These are phyloP conservation scores for Phytophthora tubulina DNA, from an alignment of 352 stramenopile species.

Conservation along the genomic window DNA sequence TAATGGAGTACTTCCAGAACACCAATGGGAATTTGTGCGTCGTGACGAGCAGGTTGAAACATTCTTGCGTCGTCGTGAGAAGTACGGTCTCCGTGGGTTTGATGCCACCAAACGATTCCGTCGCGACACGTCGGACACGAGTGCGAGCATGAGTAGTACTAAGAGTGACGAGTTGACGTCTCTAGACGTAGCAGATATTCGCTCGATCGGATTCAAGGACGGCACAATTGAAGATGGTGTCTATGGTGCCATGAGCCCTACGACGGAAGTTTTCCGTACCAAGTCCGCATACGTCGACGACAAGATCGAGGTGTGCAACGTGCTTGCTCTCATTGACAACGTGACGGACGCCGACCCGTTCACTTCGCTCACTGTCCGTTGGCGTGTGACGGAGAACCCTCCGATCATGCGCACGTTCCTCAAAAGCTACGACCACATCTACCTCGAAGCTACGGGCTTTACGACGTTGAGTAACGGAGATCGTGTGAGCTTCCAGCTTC, in stretches of 20 bases:
- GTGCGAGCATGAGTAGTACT: conserved; percentile 36
- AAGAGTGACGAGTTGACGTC: conserved; percentile 40
- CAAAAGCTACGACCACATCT: conserved; percentile 52
- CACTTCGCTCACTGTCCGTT: conserved; percentile 32
- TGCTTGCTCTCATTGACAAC: conserved; percentile 42
- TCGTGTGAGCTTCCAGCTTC: conserved; percentile 41
- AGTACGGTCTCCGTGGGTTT: conserved; percentile 37
- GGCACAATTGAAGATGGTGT: conserved; percentile 45
- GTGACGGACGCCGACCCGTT: conserved; percentile 37
- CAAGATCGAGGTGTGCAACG: conserved; percentile 43
- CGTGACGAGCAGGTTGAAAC: conserved; percentile 42
- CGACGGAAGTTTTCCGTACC: conserved; percentile 40
- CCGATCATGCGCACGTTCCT: conserved; percentile 40
- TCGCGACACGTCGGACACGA: conserved; percentile 32
- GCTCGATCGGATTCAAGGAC: conserved; percentile 36
- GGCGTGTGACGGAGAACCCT: conserved; percentile 39
- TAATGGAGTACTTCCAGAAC: conserved; percentile 31
- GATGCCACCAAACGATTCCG: conserved; percentile 35
- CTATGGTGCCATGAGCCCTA: conserved; percentile 44
- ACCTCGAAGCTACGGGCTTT: conserved; percentile 48
- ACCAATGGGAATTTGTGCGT: conserved; percentile 38
- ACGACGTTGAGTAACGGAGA: conserved; percentile 31
- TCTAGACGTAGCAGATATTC: conserved; percentile 38
- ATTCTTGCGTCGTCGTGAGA: conserved; percentile 36
- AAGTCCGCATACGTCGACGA: conserved; percentile 44